Evolutionary conservation across 2,329 filamentous ascomycete genomes (phyloP), one percentile per base, ranked within the genome.

Genomic region (Leptographium radiaticola): DNA sequence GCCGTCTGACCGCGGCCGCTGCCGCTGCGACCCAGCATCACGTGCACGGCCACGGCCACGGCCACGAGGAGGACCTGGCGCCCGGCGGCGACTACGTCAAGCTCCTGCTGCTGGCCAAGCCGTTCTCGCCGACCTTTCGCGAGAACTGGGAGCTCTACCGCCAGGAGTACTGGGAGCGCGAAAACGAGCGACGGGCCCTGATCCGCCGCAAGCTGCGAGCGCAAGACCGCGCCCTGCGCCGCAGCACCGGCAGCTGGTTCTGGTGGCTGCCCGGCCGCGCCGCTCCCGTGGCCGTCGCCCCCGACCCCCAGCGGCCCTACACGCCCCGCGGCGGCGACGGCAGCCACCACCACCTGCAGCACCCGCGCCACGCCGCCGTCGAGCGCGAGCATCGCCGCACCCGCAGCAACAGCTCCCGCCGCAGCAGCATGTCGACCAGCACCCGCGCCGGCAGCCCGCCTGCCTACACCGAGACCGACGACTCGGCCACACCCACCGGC

Each of bases 101-200:
- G 67, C 77, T 98, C 1, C 74, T 97, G 18, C 75, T 98, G 9
- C 78, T 96, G 12, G 89, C 93, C 1, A 98, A 98, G 66, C 89
- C 90, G 0, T 98, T 98, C 64, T 94, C 88, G 7, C 85, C 93
- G 0, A 89, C 88, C 48, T 98, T 98, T 64, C 80, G 93, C 20
- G 90, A 97, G 67, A 95, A 95, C 59, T 98, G 93, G 93, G 93
- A 98, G 64, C 76, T 91, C 16, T 98, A 94, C 68, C 80, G 93
- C 52, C 83, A 85, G 38, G 90, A 96, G 57, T 98, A 96, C 69
- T 98, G 93, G 93, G 91, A 96, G 62, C 84, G 84, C 57, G 93
- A 98, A 67, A 98, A 98, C 64, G 89, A 95, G 67, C 83, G 91
- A 2, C 82, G 93, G 13, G 79, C 84, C 3, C 71, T 86, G 55